Base-by-base conservation (phyloP, 352 stramenopile species). In the Phytopythium oedochilum region DNA sequence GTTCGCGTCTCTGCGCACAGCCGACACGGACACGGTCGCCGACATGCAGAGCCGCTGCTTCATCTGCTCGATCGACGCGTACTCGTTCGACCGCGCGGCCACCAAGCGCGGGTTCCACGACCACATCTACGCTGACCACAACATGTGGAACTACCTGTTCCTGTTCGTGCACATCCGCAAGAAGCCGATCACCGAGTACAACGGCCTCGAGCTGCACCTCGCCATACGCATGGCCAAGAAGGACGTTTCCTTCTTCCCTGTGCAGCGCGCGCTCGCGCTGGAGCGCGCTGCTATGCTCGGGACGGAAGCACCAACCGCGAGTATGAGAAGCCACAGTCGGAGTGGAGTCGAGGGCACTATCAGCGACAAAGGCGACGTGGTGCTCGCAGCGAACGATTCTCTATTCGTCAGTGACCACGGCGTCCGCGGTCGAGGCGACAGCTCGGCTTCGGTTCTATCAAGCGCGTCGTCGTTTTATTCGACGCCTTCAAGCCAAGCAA, bases 141-240 rank as follows among this genome's bases (percentile, higher is more conserved):
- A 89, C 59, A 86, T 89, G 72, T 92, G 79, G 78, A 73, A 89
- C 53, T 92, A 92, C 55, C 67, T 92, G 28, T 89, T 78, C 31
- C 55, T 92, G 5, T 89, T 92, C 51, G 81, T 89, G 14, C 81
- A 92, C 56, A 88, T 92, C 53, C 73, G 73, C 53, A 88, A 88
- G 58, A 92, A 92, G 47, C 66, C 50, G 0, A 86, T 88, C 34
- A 89, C 81, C 0, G 81, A 92, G 42, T 92, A 89, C 70, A 88
- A 83, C 36, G 81, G 81, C 1, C 51, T 92, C n/a, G 81, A 92
- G 62, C 57, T 89, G n/a, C 87, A 84, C 61, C 55, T 92, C n/a
- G 81, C 81, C 5, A 84, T 84, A 63, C 70, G 69, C 5, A 89
- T 92, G 78, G 78, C 81, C 8, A 88, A 86, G 59, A 73, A 75